phyloP scores from a whole-genome alignment of 1,284 basidiomycete species.

The Microstroma glucosiphilum region DNA sequence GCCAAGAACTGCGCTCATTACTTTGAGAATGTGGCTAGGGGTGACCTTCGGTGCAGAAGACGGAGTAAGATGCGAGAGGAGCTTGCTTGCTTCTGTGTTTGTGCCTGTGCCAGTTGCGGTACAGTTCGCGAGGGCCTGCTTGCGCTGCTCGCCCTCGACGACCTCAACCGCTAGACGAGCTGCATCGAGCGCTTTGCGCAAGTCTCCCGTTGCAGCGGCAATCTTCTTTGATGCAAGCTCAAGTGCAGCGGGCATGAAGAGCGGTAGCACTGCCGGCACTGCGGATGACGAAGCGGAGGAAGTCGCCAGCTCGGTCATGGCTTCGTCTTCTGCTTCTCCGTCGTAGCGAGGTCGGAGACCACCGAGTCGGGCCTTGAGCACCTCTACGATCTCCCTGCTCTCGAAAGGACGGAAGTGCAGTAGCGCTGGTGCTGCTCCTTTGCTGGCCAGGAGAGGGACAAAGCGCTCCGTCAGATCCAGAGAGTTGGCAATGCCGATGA shows the following conservation, averaged over 20 bases:
- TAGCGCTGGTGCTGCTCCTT: constrained; percentile 44
- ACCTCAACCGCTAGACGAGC: constrained; percentile 49
- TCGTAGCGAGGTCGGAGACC: constrained; percentile 34
- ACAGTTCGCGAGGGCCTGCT: constrained; percentile 19
- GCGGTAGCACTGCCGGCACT: constrained; percentile 24
- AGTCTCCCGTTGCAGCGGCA: constrained; percentile 51
- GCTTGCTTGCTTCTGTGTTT: constrained; percentile 17
- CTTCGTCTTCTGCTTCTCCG: constrained; percentile 3
- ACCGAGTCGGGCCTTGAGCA: constrained; percentile 48
- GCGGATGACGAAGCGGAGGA: neutral
- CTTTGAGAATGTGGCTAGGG: constrained; percentile 44
- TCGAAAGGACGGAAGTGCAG: constrained; percentile 52
- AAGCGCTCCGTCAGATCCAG: constrained; percentile 46
- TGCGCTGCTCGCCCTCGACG: constrained; percentile 43
- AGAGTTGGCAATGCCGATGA: constrained; percentile 44
- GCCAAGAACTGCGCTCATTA: constrained; percentile 43
- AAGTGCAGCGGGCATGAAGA: constrained; percentile 50
- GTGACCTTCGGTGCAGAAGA: constrained; percentile 35
- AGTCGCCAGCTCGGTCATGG: constrained; percentile 2
- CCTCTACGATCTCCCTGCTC: constrained; percentile 48
- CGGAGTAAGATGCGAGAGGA: constrained; percentile 29
- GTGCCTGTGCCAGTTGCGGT: constrained; percentile 5
- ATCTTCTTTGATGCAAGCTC: constrained; percentile 52
- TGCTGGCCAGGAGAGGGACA: constrained; percentile 41
- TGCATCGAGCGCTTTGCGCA: constrained; percentile 51